phyloP scores from a whole-genome alignment of 1,284 basidiomycete genomes.

The Tremellales sp. region DNA sequence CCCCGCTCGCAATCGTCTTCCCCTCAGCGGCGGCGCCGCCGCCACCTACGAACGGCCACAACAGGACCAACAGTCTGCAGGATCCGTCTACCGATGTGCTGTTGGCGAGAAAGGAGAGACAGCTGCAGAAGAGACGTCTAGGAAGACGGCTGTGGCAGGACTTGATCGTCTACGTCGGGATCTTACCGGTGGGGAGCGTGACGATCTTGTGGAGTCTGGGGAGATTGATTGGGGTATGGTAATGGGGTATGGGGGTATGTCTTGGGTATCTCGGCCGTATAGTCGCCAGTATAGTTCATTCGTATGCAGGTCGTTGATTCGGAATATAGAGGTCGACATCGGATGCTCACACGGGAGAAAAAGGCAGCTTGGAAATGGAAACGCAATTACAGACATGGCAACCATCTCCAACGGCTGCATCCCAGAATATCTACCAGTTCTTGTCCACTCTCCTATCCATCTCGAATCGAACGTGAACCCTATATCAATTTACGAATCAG shows the following conservation, averaged over 20 bases:
- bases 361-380: too few relatives aligned
- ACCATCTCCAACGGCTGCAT: too few relatives aligned
- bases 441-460: too few relatives aligned
- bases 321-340: too few relatives aligned
- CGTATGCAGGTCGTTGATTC: too few relatives aligned
- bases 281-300: too few relatives aligned
- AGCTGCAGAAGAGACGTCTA: conserved; percentile 47
- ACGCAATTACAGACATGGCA: too few relatives aligned
- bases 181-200: conserved; percentile 42
- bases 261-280: too few relatives aligned
- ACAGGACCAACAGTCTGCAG: conserved; percentile 27
- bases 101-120: conserved; percentile 48
- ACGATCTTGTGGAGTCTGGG: conserved; percentile 43
- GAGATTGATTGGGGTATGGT: conserved; percentile 43
- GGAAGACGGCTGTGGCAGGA: conserved; percentile 50
- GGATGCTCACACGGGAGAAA: too few relatives aligned
- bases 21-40: conserved; percentile 22
- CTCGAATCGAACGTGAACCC: too few relatives aligned
- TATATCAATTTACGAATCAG: too few relatives aligned
- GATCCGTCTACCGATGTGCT: conserved; percentile 44
- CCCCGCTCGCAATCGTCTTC: conserved; percentile 49
- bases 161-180: conserved; percentile 48
- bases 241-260: background rate
- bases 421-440: too few relatives aligned
- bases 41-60: conserved; percentile 14